Evolutionary conservation across 352 stramenopile species (phyloP).

Genomic region (Elongisporangium senticosum): DNA sequence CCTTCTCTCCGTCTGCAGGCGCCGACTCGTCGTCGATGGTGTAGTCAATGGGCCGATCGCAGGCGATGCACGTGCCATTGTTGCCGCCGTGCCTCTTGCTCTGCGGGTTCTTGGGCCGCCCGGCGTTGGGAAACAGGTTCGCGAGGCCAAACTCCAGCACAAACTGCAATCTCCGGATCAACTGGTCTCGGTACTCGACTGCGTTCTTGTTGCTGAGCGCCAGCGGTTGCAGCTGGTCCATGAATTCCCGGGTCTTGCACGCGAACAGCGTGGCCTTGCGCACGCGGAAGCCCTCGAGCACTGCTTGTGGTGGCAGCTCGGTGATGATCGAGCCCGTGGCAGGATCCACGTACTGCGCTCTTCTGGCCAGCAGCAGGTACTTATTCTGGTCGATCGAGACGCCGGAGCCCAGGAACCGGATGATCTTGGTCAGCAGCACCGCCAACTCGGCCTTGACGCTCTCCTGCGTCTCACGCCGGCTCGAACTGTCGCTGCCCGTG

Average conservation of each 20-base stretch:
- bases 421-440: slow-evolving; percentile 41
- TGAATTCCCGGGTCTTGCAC: slow-evolving; percentile 24
- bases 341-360: slow-evolving; percentile 23
- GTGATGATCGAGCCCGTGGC: slow-evolving; percentile 31
- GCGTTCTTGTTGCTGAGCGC: slow-evolving; percentile 27
- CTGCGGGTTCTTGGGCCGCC: slow-evolving; percentile 23
- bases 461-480: slow-evolving; percentile 1
- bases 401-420: slow-evolving; percentile 48
- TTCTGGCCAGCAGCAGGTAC: slow-evolving; percentile 37
- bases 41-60: slow-evolving; percentile 45
- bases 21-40: slow-evolving; percentile 9
- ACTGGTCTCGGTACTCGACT: slow-evolving; percentile 38
- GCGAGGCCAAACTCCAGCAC: slow-evolving; percentile 54
- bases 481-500: slow-evolving; percentile 9
- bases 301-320: slow-evolving; percentile 31
- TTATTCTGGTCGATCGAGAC: slow-evolving; percentile 65
- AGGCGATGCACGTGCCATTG: slow-evolving; percentile 58
- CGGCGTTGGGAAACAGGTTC: slow-evolving; percentile 54
- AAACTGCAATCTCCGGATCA: slow-evolving; percentile 38
- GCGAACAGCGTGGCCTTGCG: slow-evolving; percentile 40
- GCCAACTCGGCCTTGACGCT: slow-evolving; percentile 30
- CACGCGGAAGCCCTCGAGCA: slow-evolving; percentile 44
- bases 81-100: slow-evolving; percentile 17
- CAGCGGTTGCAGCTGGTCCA: slow-evolving; percentile 49
- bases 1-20: neutral